Base-by-base conservation (phyloP, 495 filamentous ascomycete species). In the Hypoxylon subgilvum region DNA sequence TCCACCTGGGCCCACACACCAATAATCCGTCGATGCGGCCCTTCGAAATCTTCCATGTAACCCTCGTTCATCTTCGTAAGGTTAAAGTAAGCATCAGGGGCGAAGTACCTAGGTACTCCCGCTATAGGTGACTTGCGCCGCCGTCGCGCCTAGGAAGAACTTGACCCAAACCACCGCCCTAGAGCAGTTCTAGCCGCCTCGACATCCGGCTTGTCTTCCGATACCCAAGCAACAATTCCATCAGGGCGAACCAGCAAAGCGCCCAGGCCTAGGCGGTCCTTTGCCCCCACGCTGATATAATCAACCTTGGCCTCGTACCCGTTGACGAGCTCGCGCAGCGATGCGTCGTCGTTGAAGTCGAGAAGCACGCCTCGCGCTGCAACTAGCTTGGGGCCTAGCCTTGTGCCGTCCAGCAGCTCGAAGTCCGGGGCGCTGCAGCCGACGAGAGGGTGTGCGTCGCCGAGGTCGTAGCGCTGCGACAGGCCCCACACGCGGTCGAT, bases 181-280 rank as follows among this genome's bases (percentile, higher is more conserved):
- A 61, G 12, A 19, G 44, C 57, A 38, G 12, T 27, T 50, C 57
- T 65, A 28, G 47, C 56, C 28, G 47, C 57, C 1, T 56, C 52
- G 4, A 62, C 7, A 47, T 65, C 61, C 0, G 51, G 19, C 25
- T 47, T 52, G 19, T 41, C 44, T 6, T 57, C 57, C 2, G 42
- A 32, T n/a, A 57, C 58, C 71, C 71, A 74, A 30, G 68, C 65
- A 35, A 72, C 69, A 43, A 70, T 18, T 0, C 71, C 71, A 57
- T 74, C 71, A 2, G 71, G 71, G 2, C 71, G 69, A 17, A 74
- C 23, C 48, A 74, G 41, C 41, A 72, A 52, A 12, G 56, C 61
- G 6, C 49, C 16, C 5, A 72, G 59, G 3, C 57, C 65, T 3
- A 53, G 41, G 23, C 36, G 57, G 13, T 72, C 65, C 47, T 63